Evolutionary conservation across 805 yeast species (phyloP), one percentile per base, ranked within the genome.

Genomic region (Candida odintsovae): DNA sequence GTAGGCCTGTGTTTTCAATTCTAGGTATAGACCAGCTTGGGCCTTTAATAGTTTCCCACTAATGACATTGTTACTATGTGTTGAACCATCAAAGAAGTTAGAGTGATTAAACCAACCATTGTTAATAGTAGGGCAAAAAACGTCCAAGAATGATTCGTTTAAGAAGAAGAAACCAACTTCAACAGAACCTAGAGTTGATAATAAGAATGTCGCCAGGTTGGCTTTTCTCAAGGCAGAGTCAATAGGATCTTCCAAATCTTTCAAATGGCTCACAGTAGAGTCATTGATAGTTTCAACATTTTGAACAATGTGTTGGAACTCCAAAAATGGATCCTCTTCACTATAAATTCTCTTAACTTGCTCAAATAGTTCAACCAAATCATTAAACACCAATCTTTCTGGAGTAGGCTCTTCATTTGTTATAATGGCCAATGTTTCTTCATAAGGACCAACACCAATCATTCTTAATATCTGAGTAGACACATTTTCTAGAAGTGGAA

Each of bases 1-100:
- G 60, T 81, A 94, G 0, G 97, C 96, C 65, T 94, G 99, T 0
- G 99, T 94, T 63, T 94, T 94, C 61, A 94, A 73, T 55, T 94
- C 97, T 36, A 94, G 70, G 55, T 75, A 89, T 43, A 94, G 66
- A 12, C 78, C 80, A 0, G 94, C 90, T 55, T 88, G 97, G 10
- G 86, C 78, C 62, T 90, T 90, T 48, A 89, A 68, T 38, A 94
- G 69, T 55, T 82, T 78, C 5, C 89, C 72, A 22, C 23, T 36
- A 7, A 36, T 36, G 23, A 36, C 23, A 36, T 36, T 36, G 10
- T 36, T 36, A 60, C 50, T 20, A 50, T 46, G 7, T 29, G 33
- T 21, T 28, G 49, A 18, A 15, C 47, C 76, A 12, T 37, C 26
- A 16, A 43, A 31, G 3, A 40, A 33, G 4, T 47, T 47, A 1